phyloP scores from a whole-genome alignment of 768 basidiomycete species.

The Hortiboletus flavorubellus region DNA sequence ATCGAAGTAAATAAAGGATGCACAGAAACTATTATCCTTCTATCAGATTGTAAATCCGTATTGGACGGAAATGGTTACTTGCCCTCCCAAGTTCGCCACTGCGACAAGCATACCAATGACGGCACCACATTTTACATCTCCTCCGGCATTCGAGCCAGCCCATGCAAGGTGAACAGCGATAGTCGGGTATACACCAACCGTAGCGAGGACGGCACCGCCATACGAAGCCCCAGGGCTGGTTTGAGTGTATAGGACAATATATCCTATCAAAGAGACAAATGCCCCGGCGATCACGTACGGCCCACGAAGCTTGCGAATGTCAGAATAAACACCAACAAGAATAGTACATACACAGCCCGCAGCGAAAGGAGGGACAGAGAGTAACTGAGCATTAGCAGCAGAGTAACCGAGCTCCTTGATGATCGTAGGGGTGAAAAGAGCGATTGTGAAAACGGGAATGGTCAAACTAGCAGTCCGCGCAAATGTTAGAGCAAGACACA shows the following conservation, averaged over 20 bases:
- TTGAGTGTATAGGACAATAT: conserved; percentile 44
- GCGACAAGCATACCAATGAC: conserved; percentile 51
- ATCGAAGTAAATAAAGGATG: conserved; percentile 39
- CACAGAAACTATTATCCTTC: conserved; percentile 31
- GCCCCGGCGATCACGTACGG: conserved; percentile 45
- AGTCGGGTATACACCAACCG: conserved; percentile 50
- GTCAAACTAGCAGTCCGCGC: conserved; percentile 30
- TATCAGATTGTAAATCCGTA: not conserved
- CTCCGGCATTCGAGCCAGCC: conserved; percentile 53
- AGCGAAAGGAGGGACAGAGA: conserved; percentile 48
- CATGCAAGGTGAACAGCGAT: conserved; percentile 49
- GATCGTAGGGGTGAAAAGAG: conserved; percentile 50
- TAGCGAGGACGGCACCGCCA: conserved; percentile 45
- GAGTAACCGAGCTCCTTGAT: conserved; percentile 48
- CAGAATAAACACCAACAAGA: conserved; percentile 39
- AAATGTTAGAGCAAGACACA: not conserved
- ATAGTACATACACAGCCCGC: conserved; percentile 45
- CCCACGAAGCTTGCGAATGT: conserved; percentile 41
- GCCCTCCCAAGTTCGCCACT: conserved; percentile 54
- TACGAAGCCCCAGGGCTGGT: conserved; percentile 31
- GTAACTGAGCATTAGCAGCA: conserved; percentile 45
- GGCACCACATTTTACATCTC: conserved; percentile 49
- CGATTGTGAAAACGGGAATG: conserved; percentile 44
- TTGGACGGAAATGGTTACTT: conserved; percentile 16
- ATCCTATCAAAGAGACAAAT: conserved; percentile 47